These are phyloP conservation scores for Termitomyces sp. DNA, from an alignment of 768 basidiomycete species.

Conservation along the genomic window DNA sequence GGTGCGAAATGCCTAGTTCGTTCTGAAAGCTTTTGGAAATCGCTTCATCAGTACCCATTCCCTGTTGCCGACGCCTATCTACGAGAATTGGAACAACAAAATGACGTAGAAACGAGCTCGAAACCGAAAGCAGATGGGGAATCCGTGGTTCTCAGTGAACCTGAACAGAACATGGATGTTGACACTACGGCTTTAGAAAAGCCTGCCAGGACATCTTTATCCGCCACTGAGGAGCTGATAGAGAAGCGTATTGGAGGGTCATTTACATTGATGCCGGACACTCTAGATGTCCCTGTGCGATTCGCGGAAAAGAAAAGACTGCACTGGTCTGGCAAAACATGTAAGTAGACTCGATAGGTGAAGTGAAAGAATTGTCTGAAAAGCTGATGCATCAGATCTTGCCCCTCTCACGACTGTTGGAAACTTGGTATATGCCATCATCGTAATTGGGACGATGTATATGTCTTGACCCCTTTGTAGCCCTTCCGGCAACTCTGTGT, in stretches of 20 bases:
- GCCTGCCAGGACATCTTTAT: background rate
- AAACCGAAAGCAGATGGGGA: slow-evolving; percentile 17
- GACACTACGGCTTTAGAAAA: background rate
- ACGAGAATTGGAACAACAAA: slow-evolving; percentile 37
- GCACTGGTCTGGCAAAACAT: slow-evolving; percentile 83
- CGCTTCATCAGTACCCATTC: slow-evolving; percentile 46
- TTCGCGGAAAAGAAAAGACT: slow-evolving; percentile 83
- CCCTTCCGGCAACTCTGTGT: slow-evolving; percentile 92
- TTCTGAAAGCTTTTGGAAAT: background rate
- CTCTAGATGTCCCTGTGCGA: slow-evolving; percentile 64
- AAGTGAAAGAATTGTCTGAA: background rate
- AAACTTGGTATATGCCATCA: slow-evolving; percentile 59
- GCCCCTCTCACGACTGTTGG: slow-evolving; percentile 91
- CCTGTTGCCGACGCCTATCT: slow-evolving; percentile 62
- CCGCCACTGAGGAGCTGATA: slow-evolving; percentile 15
- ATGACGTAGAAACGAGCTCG: slow-evolving; percentile 20
- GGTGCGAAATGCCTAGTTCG: slow-evolving; percentile 29
- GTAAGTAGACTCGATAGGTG: slow-evolving; percentile 32
- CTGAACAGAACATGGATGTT: slow-evolving; percentile 32
- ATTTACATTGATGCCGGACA: slow-evolving; percentile 36
- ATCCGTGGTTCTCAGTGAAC: slow-evolving; percentile 29
- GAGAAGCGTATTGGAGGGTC: slow-evolving; percentile 29
- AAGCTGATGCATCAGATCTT: slow-evolving; percentile 20
- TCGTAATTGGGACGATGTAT: background rate
- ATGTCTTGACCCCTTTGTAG: slow-evolving; percentile 27